Evolutionary conservation across 2,329 filamentous ascomycete species (phyloP).

Genomic region (Zymoseptoria tritici): DNA sequence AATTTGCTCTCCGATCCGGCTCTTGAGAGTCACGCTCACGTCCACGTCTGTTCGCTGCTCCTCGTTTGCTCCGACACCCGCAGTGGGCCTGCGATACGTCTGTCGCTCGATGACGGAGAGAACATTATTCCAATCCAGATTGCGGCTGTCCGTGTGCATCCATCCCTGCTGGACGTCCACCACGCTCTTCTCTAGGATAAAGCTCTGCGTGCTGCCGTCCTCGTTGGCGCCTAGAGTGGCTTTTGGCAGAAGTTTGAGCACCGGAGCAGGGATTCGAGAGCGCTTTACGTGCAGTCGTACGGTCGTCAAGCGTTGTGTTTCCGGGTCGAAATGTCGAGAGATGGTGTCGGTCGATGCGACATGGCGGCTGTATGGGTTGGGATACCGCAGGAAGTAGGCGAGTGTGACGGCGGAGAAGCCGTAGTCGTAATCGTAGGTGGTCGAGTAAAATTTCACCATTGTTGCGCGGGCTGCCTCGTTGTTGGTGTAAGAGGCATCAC

Average conservation of each 20-base stretch:
- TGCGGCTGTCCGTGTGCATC: conserved; percentile 75
- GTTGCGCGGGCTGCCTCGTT: conserved; percentile 7
- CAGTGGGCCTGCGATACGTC: conserved; percentile 50
- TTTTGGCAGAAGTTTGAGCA: conserved; percentile 67
- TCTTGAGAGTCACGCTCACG: conserved; percentile 67
- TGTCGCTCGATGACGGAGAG: conserved; percentile 72
- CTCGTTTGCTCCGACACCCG: conserved; percentile 15
- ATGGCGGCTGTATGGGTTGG: conserved; percentile 75
- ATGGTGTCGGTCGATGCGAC: conserved; percentile 80
- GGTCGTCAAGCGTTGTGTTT: conserved; percentile 68
- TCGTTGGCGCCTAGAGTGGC: conserved; percentile 56
- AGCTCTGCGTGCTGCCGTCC: conserved; percentile 59
- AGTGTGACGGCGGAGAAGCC: conserved; percentile 79
- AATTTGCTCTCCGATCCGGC: conserved; percentile 62
- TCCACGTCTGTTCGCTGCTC: conserved; percentile 55
- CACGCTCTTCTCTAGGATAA: conserved; percentile 71
- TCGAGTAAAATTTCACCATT: conserved; percentile 48
- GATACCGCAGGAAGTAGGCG: conserved; percentile 84
- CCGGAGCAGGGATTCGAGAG: conserved; percentile 65
- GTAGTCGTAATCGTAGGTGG: conserved; percentile 66
- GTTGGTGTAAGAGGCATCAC: conserved; percentile 11
- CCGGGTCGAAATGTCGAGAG: conserved; percentile 61
- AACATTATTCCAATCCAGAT: conserved; percentile 75
- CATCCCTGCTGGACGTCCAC: conserved; percentile 73
- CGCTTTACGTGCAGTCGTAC: conserved; percentile 76